Conservation (phyloP, 1,284 basidiomycete species). For the Tetrapyrgos nigripes region DNA sequence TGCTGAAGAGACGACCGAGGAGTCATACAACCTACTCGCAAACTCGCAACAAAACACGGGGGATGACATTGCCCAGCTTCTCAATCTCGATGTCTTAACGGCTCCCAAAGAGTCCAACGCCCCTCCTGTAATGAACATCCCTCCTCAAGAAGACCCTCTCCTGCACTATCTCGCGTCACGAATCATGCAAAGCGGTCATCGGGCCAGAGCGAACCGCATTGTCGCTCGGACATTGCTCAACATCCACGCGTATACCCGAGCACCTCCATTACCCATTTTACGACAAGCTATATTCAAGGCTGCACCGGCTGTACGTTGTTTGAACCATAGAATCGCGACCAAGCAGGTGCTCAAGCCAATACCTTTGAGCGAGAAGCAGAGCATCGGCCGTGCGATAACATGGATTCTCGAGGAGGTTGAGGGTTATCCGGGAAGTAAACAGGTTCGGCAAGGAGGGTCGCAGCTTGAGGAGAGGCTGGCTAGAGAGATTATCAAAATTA, state of each 20-base stretch:
- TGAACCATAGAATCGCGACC: conserved; percentile 58
- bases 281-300: conserved; percentile 70
- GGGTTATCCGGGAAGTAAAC: too few relatives aligned
- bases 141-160: conserved; percentile 79
- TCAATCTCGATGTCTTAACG: not conserved
- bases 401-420: conserved; percentile 72
- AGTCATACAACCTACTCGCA: not conserved
- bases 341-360: conserved; percentile 72
- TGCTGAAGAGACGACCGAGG: not conserved
- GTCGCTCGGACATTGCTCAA: conserved; percentile 70
- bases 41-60: not conserved
- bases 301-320: conserved; percentile 68
- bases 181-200: conserved; percentile 73
- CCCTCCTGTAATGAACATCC: conserved; percentile 56
- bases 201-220: conserved; percentile 65
- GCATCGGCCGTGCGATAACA: conserved; percentile 67
- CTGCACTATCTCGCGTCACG: conserved; percentile 74
- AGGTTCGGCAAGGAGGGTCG: conserved; percentile 54
- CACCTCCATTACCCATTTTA: conserved; percentile 79
- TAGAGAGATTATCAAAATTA: conserved; percentile 71
- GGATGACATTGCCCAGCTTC: not conserved
- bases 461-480: conserved; percentile 73
- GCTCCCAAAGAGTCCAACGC: conserved; percentile 8
- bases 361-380: conserved; percentile 80
- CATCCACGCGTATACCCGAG: conserved; percentile 77